A percentile compares a stretch with the other conserved stretches of the same genome.
Evolutionary conservation across 2,329 filamentous ascomycete genomes (phyloP).

Genomic region (Orbilia quercus): DNA sequence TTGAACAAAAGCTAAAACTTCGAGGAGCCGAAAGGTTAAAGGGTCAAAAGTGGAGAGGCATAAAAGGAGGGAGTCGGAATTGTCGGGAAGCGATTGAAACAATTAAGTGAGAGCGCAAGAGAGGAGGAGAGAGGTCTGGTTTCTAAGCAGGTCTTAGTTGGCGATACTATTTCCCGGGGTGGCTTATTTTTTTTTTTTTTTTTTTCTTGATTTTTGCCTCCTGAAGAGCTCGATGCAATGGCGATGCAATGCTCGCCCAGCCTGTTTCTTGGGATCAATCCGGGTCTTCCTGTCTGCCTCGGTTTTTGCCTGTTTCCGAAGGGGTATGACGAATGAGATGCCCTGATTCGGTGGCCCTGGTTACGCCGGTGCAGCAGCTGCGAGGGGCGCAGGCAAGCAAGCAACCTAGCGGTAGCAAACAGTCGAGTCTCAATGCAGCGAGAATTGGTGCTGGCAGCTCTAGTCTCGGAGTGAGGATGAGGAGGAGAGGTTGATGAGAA

Average conservation of each 20-base stretch:
- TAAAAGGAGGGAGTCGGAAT: conserved; percentile 20
- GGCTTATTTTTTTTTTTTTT: conserved; percentile 16
- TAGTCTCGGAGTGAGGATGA: neutral
- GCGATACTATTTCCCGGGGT: conserved; percentile 25
- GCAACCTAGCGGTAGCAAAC: conserved; percentile 1
- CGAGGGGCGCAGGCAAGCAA: conserved; percentile 33
- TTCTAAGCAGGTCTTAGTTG: conserved; percentile 38
- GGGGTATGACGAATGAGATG: conserved; percentile 50
- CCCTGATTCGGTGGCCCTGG: conserved; percentile 33
- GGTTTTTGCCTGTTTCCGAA: conserved; percentile 43
- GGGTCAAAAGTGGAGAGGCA: too few species aligned
- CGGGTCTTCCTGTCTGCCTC: conserved; percentile 9
- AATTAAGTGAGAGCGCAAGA: too few species aligned
- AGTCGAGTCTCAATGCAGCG: too few species aligned
- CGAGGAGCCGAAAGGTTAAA: neutral
- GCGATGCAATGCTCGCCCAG: neutral
- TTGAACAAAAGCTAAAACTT: neutral
- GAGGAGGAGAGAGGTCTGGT: neutral
- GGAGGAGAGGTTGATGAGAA: neutral
- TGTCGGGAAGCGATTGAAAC: conserved; percentile 20
- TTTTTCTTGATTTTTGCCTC: conserved; percentile 8
- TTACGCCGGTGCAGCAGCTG: conserved; percentile 36
- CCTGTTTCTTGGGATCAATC: conserved; percentile 23
- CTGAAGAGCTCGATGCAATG: conserved; percentile 44
- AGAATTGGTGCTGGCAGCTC: too few species aligned